Base-by-base conservation (phyloP, 1,284 basidiomycete genomes). In the Cryptococcus sp. region DNA sequence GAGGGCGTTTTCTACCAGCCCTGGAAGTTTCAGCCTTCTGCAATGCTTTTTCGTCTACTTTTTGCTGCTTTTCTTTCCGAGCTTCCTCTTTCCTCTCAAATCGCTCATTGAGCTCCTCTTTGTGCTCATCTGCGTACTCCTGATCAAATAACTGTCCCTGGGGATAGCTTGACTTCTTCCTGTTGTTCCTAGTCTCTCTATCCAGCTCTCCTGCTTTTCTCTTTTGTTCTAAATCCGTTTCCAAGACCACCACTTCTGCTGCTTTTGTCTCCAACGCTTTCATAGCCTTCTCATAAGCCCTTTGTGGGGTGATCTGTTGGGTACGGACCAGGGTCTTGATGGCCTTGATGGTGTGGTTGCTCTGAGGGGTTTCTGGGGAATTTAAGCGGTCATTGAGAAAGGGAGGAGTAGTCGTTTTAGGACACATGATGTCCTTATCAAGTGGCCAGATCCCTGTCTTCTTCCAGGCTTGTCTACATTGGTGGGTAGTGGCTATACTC, bases 381-480 rank as follows among this genome's bases (percentile, higher is more conserved):
- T 8, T n/a, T 41, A 8, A 8, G 8, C 8, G 37, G n/a, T 8
- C 37, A 41, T 8, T 41, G n/a, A 8, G 8, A 41, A n/a, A n/a
- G 8, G 8, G 8, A n/a, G 37, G 37, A 41, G 37, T 41, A 41
- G 8, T n/a, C 8, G 37, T 14, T 31, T 11, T 8, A 7, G 49
- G 37, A 5, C 42, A 3, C 50, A 52, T 56, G 14, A 55, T 38
- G 3, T 30, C 35, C 31, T 31, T 4, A 35, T 55, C 42, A 35
- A 58, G 49, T 5, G 59, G 53, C 15, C 41, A 55, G n/a, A 60
- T 42, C 13, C 59, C 59, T 4, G 59, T 8, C 35, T 55, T 41
- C 11, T 34, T 15, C 59, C 56, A 55, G 7, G 59, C 59, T 3
- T 14, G 4, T 43, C 47, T 8, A 15, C 55, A 55, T 36, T 55